phyloP scores from a whole-genome alignment of 345 rosid genomes.

The Hibiscus syriacus region DNA sequence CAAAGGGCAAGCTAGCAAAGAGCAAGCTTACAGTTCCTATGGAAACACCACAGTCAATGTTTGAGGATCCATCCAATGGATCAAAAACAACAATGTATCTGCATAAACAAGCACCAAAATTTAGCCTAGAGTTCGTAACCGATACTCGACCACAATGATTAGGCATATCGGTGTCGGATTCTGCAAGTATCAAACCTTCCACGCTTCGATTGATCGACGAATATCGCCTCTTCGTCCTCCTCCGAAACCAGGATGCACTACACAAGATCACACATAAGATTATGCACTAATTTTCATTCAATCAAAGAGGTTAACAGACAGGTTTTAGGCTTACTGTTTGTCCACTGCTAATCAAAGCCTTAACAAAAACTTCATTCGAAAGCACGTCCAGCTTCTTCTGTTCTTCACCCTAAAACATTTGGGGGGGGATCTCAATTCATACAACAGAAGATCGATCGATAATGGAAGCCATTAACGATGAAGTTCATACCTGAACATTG shows the following conservation, averaged over 20 bases:
- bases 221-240: slow-evolving; percentile 65
- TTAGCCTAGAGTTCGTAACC: background rate
- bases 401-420: slow-evolving; percentile 57
- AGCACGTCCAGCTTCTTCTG: slow-evolving; percentile 79
- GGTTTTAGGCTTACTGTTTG: slow-evolving; percentile 45
- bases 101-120: slow-evolving; percentile 5
- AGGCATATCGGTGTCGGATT: background rate
- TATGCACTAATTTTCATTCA: background rate
- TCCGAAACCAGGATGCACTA: slow-evolving; percentile 72
- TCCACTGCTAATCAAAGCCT: slow-evolving; percentile 75
- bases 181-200: slow-evolving; percentile 36
- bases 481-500: slow-evolving; percentile 51
- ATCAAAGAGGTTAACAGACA: background rate
- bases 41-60: slow-evolving; percentile 74
- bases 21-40: slow-evolving; percentile 53
- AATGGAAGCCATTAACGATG: background rate
- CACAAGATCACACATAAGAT: background rate
- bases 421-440: background rate
- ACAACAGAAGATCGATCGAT: background rate
- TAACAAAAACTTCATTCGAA: slow-evolving; percentile 65
- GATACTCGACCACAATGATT: too few relatives aligned
- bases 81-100: slow-evolving; percentile 71
- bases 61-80: slow-evolving; percentile 78
- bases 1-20: background rate
- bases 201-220: slow-evolving; percentile 47